phyloP scores from a whole-genome alignment of 345 rosid species.

The Gossypium sturtianum region DNA sequence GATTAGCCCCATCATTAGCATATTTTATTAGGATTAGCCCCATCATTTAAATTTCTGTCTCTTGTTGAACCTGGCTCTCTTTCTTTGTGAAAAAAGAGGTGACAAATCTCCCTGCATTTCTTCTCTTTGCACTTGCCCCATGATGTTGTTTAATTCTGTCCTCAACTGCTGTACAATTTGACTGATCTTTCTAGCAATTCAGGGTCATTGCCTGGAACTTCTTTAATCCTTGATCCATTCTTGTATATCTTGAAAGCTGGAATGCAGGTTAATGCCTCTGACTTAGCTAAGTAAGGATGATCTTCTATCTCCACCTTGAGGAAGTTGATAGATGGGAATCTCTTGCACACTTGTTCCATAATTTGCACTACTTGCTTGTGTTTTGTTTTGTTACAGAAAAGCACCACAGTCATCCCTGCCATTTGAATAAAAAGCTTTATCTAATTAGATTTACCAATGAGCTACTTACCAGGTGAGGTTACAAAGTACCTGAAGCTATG shows the following conservation, averaged over 20 bases:
- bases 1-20: background rate
- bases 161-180: conserved; percentile 32
- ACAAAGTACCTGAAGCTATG: conserved; percentile 28
- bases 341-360: conserved; percentile 46
- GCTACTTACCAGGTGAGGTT: conserved; percentile 34
- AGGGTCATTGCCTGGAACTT: conserved; percentile 32
- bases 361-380: conserved; percentile 31
- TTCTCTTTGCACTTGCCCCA: background rate
- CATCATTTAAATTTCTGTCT: background rate
- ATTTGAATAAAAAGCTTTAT: background rate
- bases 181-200: conserved; percentile 37
- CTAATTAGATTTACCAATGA: background rate
- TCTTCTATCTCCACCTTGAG: conserved; percentile 54
- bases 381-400: conserved; percentile 34
- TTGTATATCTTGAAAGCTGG: conserved; percentile 51
- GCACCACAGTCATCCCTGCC: conserved; percentile 46
- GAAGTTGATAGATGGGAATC: conserved; percentile 51
- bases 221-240: conserved; percentile 41
- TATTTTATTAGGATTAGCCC: background rate
- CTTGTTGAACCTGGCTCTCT: background rate
- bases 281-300: conserved; percentile 38
- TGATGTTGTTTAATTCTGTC: background rate
- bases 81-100: background rate
- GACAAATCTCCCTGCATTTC: conserved; percentile 3
- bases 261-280: conserved; percentile 31